Evolutionary conservation across 179 eudicot species (phyloP).

Genomic region (Heliamphora pulchella): DNA sequence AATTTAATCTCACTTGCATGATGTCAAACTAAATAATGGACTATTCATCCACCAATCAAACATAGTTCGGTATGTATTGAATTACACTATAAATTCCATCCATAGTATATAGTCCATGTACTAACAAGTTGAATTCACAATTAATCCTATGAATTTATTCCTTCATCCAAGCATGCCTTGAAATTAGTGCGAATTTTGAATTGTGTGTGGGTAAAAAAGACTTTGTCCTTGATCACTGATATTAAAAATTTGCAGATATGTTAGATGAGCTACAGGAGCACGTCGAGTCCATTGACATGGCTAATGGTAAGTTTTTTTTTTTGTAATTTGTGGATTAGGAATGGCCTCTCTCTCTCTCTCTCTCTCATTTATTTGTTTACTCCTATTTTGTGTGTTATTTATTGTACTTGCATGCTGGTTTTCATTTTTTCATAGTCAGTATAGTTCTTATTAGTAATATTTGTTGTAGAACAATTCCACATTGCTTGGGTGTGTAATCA

Average conservation of each 20-base stretch:
- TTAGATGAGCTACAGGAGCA: slow-evolving; percentile 95
- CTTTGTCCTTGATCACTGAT: neutral
- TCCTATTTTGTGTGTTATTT: neutral
- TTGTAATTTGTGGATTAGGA: neutral
- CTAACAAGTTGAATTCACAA: too few relatives aligned
- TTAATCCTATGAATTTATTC: too few relatives aligned
- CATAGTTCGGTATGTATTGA: too few relatives aligned
- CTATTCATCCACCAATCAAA: too few relatives aligned
- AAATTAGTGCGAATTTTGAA: neutral
- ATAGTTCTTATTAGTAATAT: neutral
- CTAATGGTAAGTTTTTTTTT: slow-evolving; percentile 57
- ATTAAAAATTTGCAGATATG: slow-evolving; percentile 44
- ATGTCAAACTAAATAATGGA: too few relatives aligned
- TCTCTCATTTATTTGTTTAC: neutral
- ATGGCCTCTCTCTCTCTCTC: neutral
- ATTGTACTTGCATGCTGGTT: neutral
- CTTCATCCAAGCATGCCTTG: too few relatives aligned
- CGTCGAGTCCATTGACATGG: slow-evolving; percentile 95
- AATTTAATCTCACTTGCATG: too few relatives aligned
- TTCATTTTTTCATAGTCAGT: neutral
- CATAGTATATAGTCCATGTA: too few relatives aligned
- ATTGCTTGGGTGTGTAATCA: too few relatives aligned
- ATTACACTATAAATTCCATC: too few relatives aligned
- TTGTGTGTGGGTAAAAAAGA: neutral
- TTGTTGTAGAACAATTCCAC: too few relatives aligned